These are phyloP conservation scores for Hippophae tibetana DNA, from an alignment of 306 rosid species.

Conservation along the genomic window DNA sequence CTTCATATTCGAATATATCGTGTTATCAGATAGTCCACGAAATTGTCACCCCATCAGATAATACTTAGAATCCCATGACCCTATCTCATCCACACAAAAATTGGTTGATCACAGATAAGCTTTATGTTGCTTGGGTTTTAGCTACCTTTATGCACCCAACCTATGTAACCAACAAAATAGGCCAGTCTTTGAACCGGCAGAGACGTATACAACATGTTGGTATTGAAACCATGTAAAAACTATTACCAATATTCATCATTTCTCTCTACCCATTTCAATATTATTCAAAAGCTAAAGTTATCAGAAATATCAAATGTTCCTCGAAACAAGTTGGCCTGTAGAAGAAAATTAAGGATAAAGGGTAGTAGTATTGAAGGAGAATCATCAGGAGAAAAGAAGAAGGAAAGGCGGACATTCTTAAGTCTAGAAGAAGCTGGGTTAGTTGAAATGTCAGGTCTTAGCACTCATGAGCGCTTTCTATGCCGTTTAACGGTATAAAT, in stretches of 20 bases:
- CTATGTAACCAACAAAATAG: too few species aligned
- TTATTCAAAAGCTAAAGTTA: background rate
- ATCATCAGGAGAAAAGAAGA: constrained; percentile 22
- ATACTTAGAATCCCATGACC: too few species aligned
- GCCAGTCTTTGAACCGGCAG: too few species aligned
- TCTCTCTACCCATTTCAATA: constrained; percentile 17
- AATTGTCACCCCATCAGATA: too few species aligned
- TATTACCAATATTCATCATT: constrained; percentile 23
- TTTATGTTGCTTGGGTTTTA: too few species aligned
- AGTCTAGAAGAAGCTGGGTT: constrained; percentile 78
- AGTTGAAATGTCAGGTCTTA: constrained; percentile 76
- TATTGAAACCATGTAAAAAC: constrained; percentile 24
- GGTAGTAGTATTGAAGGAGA: constrained; percentile 20
- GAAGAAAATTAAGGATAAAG: constrained; percentile 10
- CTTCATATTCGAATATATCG: too few species aligned
- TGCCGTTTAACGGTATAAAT: constrained; percentile 74
- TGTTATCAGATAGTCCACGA: too few species aligned
- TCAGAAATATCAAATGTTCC: constrained; percentile 1
- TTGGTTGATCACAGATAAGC: too few species aligned
- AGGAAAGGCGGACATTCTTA: constrained; percentile 46
- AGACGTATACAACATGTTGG: constrained; percentile 30
- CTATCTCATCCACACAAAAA: too few species aligned
- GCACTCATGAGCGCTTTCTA: constrained; percentile 73
- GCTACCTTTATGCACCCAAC: too few species aligned
- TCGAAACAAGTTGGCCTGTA: constrained; percentile 3